phyloP scores from a whole-genome alignment of 495 filamentous ascomycete genomes.

The Penicillium simplicissimum region DNA sequence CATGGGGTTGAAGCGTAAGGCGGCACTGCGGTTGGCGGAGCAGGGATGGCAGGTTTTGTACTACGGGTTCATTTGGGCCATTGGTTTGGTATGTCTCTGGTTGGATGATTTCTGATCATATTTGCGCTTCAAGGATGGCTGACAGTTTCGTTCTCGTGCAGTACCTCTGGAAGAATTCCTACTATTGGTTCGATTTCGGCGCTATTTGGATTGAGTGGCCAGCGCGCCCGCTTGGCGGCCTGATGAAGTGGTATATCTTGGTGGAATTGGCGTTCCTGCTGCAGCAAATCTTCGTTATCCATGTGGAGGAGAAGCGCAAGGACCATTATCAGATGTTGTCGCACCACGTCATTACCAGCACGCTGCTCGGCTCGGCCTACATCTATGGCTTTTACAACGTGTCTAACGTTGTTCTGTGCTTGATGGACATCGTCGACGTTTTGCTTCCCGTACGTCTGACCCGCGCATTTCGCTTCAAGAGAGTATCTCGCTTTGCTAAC shows the following conservation, averaged over 20 bases:
- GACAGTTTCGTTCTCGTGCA: conserved; percentile 32
- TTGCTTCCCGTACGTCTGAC: conserved; percentile 71
- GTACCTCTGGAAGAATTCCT: conserved; percentile 78
- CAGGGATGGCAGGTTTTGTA: conserved; percentile 90
- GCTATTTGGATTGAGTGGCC: conserved; percentile 87
- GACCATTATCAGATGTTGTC: conserved; percentile 95
- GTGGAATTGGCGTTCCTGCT: conserved; percentile 91
- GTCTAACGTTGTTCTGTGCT: conserved; percentile 81
- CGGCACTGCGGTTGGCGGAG: conserved; percentile 78
- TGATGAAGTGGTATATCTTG: conserved; percentile 89
- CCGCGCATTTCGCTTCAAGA: background rate
- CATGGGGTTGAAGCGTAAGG: conserved; percentile 72
- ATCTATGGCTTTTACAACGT: conserved; percentile 81
- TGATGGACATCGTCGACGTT: conserved; percentile 94
- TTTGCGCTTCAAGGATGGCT: background rate
- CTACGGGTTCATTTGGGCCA: conserved; percentile 71
- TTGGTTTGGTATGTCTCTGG: conserved; percentile 73
- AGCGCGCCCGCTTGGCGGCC: conserved; percentile 63
- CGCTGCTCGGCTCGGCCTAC: conserved; percentile 77
- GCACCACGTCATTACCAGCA: conserved; percentile 88
- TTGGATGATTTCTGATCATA: background rate
- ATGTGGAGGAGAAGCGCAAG: conserved; percentile 91
- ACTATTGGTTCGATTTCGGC: conserved; percentile 73
- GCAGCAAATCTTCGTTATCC: conserved; percentile 90
- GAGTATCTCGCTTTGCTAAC: background rate